Evolutionary conservation across 371 early-diverging fungal species (phyloP), one percentile per base, ranked within the genome.

Genomic region (Mucor saturninus): DNA sequence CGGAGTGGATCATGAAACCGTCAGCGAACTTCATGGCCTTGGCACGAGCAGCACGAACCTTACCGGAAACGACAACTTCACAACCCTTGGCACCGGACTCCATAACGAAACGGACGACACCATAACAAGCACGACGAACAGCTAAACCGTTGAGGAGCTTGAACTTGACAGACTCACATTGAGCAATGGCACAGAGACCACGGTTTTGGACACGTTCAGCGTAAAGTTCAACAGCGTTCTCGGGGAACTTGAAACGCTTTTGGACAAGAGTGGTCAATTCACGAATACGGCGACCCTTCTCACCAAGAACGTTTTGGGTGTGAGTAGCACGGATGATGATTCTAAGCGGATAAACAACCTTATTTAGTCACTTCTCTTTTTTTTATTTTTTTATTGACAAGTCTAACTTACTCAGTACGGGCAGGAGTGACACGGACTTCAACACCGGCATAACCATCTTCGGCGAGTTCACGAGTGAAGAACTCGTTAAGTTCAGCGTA

Each of bases 11-110:
- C 94, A 99, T 95, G 90, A 98, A 98, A 75, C 99, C 99, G 75
- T 98, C 98, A 76, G 92, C 87, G 86, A 99, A 99, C 93, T 99
- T 99, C 97, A 98, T 98, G 69, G 99, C 93, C 92, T 98, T 98
- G 81, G 99, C 99, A 94, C 99, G 98, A 62, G 99, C 99, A 83
- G 97, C 99, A 85, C 99, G 98, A 64, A 99, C 91, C 93, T 99
- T 99, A 74, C 99, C 99, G 69, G 98, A 97, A 67, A 99, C 95
- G 73, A 99, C 93, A 58, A 99, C 98, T 82, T 98, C 98, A 81
- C 95, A 96, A 81, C 99, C 99, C 91, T 99, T 99, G 83, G 99
- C 99, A 72, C 99, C 99, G 75, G 97, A 94, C 85, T 98, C 98
- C 97, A 98, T 99, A 74, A 96, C 94, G 87, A 95, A 95, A 74